Base-by-base conservation (phyloP, 306 rosid genomes). In the Vicia faba region DNA sequence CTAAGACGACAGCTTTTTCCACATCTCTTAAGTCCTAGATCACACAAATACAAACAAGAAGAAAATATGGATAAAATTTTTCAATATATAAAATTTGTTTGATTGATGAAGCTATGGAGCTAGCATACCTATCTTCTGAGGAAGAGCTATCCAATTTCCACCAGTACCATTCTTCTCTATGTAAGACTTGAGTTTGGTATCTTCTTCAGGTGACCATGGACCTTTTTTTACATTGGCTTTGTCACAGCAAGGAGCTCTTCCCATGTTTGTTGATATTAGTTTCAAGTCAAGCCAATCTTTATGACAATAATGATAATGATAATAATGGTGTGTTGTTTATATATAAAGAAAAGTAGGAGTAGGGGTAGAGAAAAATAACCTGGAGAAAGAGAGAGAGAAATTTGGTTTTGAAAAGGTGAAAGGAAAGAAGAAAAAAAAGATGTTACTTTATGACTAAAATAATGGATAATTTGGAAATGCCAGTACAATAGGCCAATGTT, bases 231-330 rank as follows among this genome's bases (percentile, higher is more conserved):
- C 99, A 77, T 90, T 93, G 70, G 97, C 91, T 82, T 93, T 93
- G 91, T 93, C 99, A 80, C 99, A 93, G 81, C 99, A 93, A 80
- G 99, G 99, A 73, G 97, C 99, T 69, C 97, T 90, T 15, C 99
- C 99, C 99, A 93, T 93, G 40, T 61, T 59, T 13, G 69, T 73
- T 65, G 66, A 44, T 61, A 73, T 68, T 61, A 72, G 61, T 78
- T 72, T 68, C 75, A 72, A 62, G 72, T 28, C 57, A 66, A 72
- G 73, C 63, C 55, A 61, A 62, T 23, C 68, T 73, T 61, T 75
- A 40, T 76, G 78, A 71, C 69, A 26, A 39, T 20, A 20, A 20
- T 64, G 78, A 48, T 78, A 20, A 78, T 55, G 62, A 55, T 75
- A 65, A 75, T 70, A 73, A 65, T 65, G 68, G 16, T 64, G 69